phyloP scores from a whole-genome alignment of 768 basidiomycete genomes.

The Hysterangium stoloniferum region DNA sequence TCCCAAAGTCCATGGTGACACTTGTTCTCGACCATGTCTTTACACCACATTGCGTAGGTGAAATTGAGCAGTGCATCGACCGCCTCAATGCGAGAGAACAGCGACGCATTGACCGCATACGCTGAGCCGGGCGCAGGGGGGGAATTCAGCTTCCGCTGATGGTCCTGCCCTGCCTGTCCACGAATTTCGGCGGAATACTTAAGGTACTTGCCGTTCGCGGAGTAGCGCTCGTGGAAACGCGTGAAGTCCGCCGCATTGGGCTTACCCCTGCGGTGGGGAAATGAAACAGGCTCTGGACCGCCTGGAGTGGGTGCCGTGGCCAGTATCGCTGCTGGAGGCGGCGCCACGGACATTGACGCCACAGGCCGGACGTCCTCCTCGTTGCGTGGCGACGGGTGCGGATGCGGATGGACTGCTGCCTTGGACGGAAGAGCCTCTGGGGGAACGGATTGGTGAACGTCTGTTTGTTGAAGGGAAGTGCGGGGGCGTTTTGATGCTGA shows the following conservation, averaged over 20 bases:
- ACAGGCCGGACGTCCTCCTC: constrained; percentile 15
- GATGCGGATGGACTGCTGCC: neutral
- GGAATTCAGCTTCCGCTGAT: constrained; percentile 53
- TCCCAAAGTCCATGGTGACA: constrained; percentile 60
- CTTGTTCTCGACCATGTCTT: constrained; percentile 29
- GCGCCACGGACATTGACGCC: constrained; percentile 20
- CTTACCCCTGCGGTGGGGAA: constrained; percentile 46
- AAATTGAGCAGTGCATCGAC: constrained; percentile 79
- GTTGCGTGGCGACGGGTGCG: neutral
- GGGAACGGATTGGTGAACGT: neutral
- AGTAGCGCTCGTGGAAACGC: constrained; percentile 60
- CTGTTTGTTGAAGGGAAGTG: constrained; percentile 3
- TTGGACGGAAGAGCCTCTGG: neutral
- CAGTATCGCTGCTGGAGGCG: constrained; percentile 19
- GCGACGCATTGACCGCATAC: constrained; percentile 68
- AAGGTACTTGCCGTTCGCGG: constrained; percentile 60
- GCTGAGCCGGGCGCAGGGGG: constrained; percentile 59
- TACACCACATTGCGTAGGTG: constrained; percentile 77
- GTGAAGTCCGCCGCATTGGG: constrained; percentile 42
- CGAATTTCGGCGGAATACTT: constrained; percentile 81
- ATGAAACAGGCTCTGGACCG: constrained; percentile 5
- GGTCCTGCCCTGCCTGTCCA: constrained; percentile 59
- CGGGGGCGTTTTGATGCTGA: neutral
- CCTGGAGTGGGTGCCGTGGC: constrained; percentile 50
- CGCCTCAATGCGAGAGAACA: constrained; percentile 73